A percentile compares a stretch with the other conserved stretches of the same genome.
Conservation (phyloP, 805 yeast species). For the Hanseniaspora opuntiae region DNA sequence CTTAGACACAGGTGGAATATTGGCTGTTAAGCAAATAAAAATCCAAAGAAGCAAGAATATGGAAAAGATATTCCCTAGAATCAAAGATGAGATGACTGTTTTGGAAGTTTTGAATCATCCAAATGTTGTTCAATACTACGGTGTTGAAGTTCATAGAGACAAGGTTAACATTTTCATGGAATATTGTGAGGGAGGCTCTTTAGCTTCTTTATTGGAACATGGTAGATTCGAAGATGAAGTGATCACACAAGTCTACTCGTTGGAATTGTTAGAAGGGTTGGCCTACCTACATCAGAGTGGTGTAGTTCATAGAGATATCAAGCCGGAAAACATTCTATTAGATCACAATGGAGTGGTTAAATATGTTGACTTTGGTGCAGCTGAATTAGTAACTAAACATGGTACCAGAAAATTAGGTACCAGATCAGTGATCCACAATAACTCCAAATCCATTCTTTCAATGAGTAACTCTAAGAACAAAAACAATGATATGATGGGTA, state of each 20-base stretch:
- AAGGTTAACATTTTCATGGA: slow-evolving; percentile 94
- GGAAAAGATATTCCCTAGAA: slow-evolving; percentile 69
- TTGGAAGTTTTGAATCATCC: slow-evolving; percentile 92
- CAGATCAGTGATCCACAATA: slow-evolving; percentile 19
- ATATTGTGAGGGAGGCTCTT: slow-evolving; percentile 89
- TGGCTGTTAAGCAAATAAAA: slow-evolving; percentile 93
- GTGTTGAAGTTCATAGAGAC: slow-evolving; percentile 94
- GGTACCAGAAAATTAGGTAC: slow-evolving; percentile 29
- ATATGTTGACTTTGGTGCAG: slow-evolving; percentile 96
- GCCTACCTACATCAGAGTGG: slow-evolving; percentile 90
- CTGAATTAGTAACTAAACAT: slow-evolving; percentile 65
- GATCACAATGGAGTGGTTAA: slow-evolving; percentile 89
- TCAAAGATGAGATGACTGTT: slow-evolving; percentile 93
- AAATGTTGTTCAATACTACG: slow-evolving; percentile 88
- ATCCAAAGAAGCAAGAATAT: slow-evolving; percentile 80
- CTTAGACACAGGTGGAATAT: slow-evolving; percentile 84
- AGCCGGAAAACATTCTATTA: slow-evolving; percentile 82
- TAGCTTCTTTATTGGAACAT: slow-evolving; percentile 71
- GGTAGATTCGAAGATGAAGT: slow-evolving; percentile 93
- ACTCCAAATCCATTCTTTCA: slow-evolving; percentile 14
- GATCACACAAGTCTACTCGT: slow-evolving; percentile 75
- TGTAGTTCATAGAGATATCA: slow-evolving; percentile 91
- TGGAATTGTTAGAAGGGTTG: slow-evolving; percentile 88
- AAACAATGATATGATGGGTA: slow-evolving; percentile 48
- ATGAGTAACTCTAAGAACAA: slow-evolving; percentile 17